Evolutionary conservation across 2,329 filamentous ascomycete species (phyloP), one percentile per base, ranked within the genome.

Genomic region (Bipolaris sorokiniana): DNA sequence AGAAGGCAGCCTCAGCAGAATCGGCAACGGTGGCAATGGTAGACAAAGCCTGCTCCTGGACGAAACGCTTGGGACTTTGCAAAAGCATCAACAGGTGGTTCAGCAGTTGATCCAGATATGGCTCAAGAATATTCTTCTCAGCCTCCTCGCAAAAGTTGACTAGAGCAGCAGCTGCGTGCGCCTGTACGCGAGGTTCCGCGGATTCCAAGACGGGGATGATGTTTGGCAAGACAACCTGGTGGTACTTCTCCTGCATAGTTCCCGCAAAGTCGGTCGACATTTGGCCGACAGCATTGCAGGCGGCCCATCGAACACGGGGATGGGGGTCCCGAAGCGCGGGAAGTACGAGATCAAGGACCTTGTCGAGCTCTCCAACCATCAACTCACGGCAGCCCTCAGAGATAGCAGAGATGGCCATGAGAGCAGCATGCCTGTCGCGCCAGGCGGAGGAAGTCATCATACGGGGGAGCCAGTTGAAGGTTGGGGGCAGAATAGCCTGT

Each of bases 211-310:
- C 94, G 1, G 94, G 93, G 51, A 99, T 92, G 53, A 99, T 95
- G 65, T 92, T 92, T 66, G 88, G 91, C 49, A 99, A 84, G 15
- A 99, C 91, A 42, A 88, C 84, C 63, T 91, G 86, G 76, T 97
- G 95, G 77, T 96, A 96, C 69, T 97, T 95, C 66, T 91, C 90
- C 78, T 99, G 95, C 94, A 99, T 98, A 10, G 90, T 96, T 11
- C 93, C 93, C 11, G 96, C 94, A 76, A 99, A 99, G 74, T 99
- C 95, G 31, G 95, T 99, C 80, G 94, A 98, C 95, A 99, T 99
- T 78, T 99, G 95, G 26, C 95, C 95, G n/a, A 99, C 85, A 40
- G 95, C 95, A 73, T 99, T 98, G 82, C 95, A 99, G 33, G 93
- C 95, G 50, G 95, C 95, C 88, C 96, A 99, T 69, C 94, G 89